Conservation (phyloP, 1,284 basidiomycete species). For the Ustilago trichophora region DNA sequence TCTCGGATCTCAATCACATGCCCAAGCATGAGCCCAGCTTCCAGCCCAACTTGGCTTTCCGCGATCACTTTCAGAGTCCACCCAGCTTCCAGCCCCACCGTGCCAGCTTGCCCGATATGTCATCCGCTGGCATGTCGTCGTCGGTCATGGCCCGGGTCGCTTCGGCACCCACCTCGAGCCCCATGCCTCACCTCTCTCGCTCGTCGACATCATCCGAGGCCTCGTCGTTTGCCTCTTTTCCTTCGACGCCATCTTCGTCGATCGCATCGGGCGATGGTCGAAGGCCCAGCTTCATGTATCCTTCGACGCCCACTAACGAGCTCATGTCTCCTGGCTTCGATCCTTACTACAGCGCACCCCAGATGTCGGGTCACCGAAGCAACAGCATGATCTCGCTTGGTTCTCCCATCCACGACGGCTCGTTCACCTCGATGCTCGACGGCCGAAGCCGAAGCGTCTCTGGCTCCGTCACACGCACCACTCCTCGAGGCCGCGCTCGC, state of each 20-base stretch:
- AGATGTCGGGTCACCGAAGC: slow-evolving; percentile 52
- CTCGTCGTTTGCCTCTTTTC: slow-evolving; percentile 42
- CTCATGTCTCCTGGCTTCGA: slow-evolving; percentile 46
- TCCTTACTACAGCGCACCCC: slow-evolving; percentile 46
- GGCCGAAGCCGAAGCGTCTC: slow-evolving; percentile 35
- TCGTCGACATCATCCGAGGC: slow-evolving; percentile 37
- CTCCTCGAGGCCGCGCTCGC: slow-evolving; percentile 38
- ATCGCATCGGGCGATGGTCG: slow-evolving; percentile 14
- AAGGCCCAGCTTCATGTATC: slow-evolving; percentile 26
- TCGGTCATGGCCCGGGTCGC: slow-evolving; percentile 41
- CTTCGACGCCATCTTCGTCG: slow-evolving; percentile 40
- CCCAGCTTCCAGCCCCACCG: slow-evolving; percentile 19
- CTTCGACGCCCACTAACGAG: slow-evolving; percentile 33
- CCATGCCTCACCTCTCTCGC: slow-evolving; percentile 28
- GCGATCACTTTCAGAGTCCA: slow-evolving; percentile 35
- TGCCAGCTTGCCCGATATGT: slow-evolving; percentile 27
- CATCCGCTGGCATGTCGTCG: slow-evolving; percentile 18
- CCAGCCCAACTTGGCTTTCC: slow-evolving; percentile 42
- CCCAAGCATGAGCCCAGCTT: slow-evolving; percentile 37
- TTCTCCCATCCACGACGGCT: slow-evolving; percentile 34
- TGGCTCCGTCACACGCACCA: slow-evolving; percentile 32
- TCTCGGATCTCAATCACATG: slow-evolving; percentile 18
- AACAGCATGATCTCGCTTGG: slow-evolving; percentile 51
- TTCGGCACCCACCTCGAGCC: slow-evolving; percentile 38
- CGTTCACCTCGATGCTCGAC: slow-evolving; percentile 37